Conservation (phyloP, 2,329 filamentous ascomycete species). For the Pseudocercospora pini-densiflorae region DNA sequence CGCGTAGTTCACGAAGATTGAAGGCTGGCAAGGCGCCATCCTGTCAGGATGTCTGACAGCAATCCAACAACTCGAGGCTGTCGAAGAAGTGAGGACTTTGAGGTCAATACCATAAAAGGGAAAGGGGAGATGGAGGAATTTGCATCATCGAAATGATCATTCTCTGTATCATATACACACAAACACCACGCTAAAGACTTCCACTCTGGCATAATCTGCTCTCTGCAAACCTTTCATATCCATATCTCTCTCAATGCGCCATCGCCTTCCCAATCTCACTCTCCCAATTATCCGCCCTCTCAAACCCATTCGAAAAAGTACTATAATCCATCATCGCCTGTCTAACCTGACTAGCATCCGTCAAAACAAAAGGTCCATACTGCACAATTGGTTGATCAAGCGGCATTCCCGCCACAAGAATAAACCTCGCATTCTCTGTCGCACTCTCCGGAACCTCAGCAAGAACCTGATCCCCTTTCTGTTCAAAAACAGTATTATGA, state of each 20-base stretch:
- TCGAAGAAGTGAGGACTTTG: no score
- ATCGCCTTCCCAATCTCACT: constrained; percentile 86
- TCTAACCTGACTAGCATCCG: constrained; percentile 71
- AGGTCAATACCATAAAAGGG: neutral
- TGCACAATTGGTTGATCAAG: constrained; percentile 81
- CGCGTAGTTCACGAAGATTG: neutral
- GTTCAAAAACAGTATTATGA: constrained; percentile 88
- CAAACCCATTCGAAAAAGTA: constrained; percentile 75
- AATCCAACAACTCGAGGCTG: neutral
- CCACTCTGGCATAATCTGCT: neutral
- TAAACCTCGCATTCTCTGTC: constrained; percentile 61
- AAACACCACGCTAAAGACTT: constrained; percentile 14
- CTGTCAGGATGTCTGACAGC: neutral
- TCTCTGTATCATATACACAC: constrained; percentile 8
- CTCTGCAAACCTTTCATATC: neutral
- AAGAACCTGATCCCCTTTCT: constrained; percentile 75
- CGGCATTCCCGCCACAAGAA: constrained; percentile 78
- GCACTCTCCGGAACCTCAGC: constrained; percentile 71
- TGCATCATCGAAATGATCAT: neutral
- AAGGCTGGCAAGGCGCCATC: neutral
- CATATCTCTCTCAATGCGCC: constrained; percentile 35
- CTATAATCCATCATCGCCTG: constrained; percentile 79
- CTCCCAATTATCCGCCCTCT: constrained; percentile 76
- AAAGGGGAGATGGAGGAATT: neutral
- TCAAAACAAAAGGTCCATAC: constrained; percentile 85